Evolutionary conservation across 805 yeast genomes (phyloP).

Genomic region (Pichia sporocuriosa): DNA sequence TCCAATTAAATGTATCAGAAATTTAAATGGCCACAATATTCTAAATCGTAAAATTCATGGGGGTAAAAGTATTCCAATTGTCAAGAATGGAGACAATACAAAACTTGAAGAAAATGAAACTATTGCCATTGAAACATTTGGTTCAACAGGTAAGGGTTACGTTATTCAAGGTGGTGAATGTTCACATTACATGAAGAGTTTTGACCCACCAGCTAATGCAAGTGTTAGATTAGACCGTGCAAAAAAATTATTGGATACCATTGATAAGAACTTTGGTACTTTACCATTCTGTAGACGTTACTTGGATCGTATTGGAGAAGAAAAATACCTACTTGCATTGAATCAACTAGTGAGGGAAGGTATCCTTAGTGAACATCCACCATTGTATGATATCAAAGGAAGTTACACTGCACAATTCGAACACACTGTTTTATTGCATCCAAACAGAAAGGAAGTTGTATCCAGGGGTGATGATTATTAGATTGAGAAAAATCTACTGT

Average conservation of each 20-base stretch:
- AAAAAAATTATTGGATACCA: constrained; percentile 57
- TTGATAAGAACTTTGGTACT: constrained; percentile 82
- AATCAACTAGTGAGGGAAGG: constrained; percentile 81
- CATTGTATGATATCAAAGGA: constrained; percentile 76
- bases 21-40: constrained; percentile 92
- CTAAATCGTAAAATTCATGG: constrained; percentile 81
- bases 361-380: constrained; percentile 89
- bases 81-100: constrained; percentile 85
- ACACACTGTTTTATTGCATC: constrained; percentile 86
- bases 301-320: constrained; percentile 86
- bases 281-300: constrained; percentile 96
- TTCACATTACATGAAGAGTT: constrained; percentile 78
- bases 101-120: constrained; percentile 99
- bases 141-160: constrained; percentile 91
- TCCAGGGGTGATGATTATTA: constrained; percentile 92
- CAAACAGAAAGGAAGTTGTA: constrained; percentile 88
- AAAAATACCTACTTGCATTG: constrained; percentile 81
- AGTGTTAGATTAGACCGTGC: constrained; percentile 62
- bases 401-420: constrained; percentile 94
- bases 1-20: constrained; percentile 84
- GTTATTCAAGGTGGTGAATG: constrained; percentile 86
- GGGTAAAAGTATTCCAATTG: constrained; percentile 95
- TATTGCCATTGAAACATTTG: constrained; percentile 97
- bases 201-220: constrained; percentile 41
- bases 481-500: not conserved